Base-by-base conservation (phyloP, 768 basidiomycete species). In the Amanita pallidorosea region DNA sequence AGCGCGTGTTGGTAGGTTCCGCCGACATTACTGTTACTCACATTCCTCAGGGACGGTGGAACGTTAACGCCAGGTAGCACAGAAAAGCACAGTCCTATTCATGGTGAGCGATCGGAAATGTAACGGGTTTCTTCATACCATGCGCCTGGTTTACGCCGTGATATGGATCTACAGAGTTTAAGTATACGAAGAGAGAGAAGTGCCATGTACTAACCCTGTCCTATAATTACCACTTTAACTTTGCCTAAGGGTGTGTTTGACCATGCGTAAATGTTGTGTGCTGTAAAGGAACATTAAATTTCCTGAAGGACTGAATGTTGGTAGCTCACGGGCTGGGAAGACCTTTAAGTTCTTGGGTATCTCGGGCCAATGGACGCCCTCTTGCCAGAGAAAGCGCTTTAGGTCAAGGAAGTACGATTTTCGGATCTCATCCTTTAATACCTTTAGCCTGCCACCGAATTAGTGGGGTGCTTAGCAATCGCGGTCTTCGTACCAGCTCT, bases 221-320 rank as follows among this genome's bases (percentile, higher is more conserved):
- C 86, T 49, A 97, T 75, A 53, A 96, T 90, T 45, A 96, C 90
- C 23, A 92, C 86, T 61, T 81, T 83, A 55, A 97, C 80, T 55
- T 82, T 80, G 11, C 87, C 84, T 13, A 96, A 69, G 3, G 90
- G 89, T 25, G 90, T 93, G 51, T 84, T 77, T 3, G 89, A 88
- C 93, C 93, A 97, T 11, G 89, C 75, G 63, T 96, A 96, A 50
- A 96, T 87, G 60, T 95, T 80, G 55, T 74, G 71, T 12, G 91
- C 93, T 69, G 31, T 25, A 44, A 52, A 15, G 17, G 27, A 22
- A 23, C 23, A 45, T 34, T 13, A n/a, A n/a, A 17, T 44, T 36
- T 33, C 37, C 45, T 11, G 20, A 18, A 46, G 58, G 23, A 15
- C 31, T 36, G 35, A 33, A 25, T 49, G 8, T 31, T 18, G 22